Base-by-base conservation (phyloP, 2,329 filamentous ascomycete genomes). In the Pseudogymnoascus sp. region DNA sequence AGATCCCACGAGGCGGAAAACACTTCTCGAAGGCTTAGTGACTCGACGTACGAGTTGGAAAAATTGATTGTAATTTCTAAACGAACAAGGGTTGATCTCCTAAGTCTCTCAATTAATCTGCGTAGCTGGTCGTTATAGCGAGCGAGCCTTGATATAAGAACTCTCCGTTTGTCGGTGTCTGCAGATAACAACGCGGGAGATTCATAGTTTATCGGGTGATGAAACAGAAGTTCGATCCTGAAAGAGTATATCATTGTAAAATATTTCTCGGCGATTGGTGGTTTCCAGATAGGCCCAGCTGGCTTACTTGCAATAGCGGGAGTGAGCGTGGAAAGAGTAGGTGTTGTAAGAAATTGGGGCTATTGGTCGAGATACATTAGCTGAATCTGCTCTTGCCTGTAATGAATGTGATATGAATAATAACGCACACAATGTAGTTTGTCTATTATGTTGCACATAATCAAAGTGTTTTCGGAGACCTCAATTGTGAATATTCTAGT, bases 121-220 rank as follows among this genome's bases (percentile, higher is more conserved):
- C 62, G 64, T n/a, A 66, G 36, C 61, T 65, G 60, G 59, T 66
- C 65, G 41, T 47, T 60, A 60, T 63, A 65, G 21, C 62, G 60
- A 57, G 59, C 50, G 13, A 66, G 54, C 33, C 58, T 66, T n/a
- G 47, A 58, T 21, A 35, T 10, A 41, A 36, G 29, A 60, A 50
- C 61, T 59, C 58, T 59, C 8, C n/a, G 24, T 5, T 47, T 29
- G 35, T 17, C 57, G 26, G 39, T 39, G 39, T 26, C 54, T 36
- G 37, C 6, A 26, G 35, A 8, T 31, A 29, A 57, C 41, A 8
- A 40, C 15, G n/a, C 35, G 26, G 24, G n/a, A 39, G 11, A 44
- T 40, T 59, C 44, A 59, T 40, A 24, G 35, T 33, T 31, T 40
- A 9, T 50, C 31, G 35, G n/a, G 50, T 17, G 35, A 26, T 59